A percentile compares a stretch with the other conserved stretches of the same genome.
phyloP scores from a whole-genome alignment of 2,329 filamentous ascomycete genomes.

The Diaporthe vexans region DNA sequence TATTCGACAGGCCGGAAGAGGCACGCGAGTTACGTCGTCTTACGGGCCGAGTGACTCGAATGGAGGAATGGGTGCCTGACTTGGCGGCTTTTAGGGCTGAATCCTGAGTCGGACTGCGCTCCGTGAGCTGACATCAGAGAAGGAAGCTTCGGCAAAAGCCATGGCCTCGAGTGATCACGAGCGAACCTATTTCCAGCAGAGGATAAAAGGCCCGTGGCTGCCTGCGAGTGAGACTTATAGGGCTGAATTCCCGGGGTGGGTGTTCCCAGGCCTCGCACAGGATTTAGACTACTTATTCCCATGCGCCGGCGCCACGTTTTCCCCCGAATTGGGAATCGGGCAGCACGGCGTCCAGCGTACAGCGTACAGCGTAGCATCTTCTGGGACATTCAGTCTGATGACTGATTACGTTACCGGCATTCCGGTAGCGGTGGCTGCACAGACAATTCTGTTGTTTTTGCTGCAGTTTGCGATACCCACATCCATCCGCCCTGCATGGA shows the following conservation, averaged over 20 bases:
- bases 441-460: neutral
- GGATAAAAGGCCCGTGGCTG: slow-evolving; percentile 4
- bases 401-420: slow-evolving; percentile 25
- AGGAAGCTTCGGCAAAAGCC: slow-evolving; percentile 29
- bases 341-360: slow-evolving; percentile 4
- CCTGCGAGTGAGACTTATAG: slow-evolving; percentile 33
- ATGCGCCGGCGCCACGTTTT: slow-evolving; percentile 21
- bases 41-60: slow-evolving; percentile 34
- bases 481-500: neutral
- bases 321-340: slow-evolving; percentile 4
- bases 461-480: slow-evolving; percentile 31
- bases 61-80: slow-evolving; percentile 30
- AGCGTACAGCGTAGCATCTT: slow-evolving; percentile 18
- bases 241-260: slow-evolving; percentile 14
- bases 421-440: slow-evolving; percentile 30
- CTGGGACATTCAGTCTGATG: slow-evolving; percentile 19
- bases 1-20: slow-evolving; percentile 8
- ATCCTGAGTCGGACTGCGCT: slow-evolving; percentile 28
- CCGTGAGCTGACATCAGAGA: slow-evolving; percentile 37
- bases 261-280: slow-evolving; percentile 18
- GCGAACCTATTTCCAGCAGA: slow-evolving; percentile 20
- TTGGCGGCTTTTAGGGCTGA: slow-evolving; percentile 35
- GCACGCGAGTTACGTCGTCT: slow-evolving; percentile 21
- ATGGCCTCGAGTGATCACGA: slow-evolving; percentile 24
- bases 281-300: slow-evolving; percentile 33